These are phyloP conservation scores for Talaromyces sp. DNA, from an alignment of 2,329 filamentous ascomycete species.

Conservation along the genomic window DNA sequence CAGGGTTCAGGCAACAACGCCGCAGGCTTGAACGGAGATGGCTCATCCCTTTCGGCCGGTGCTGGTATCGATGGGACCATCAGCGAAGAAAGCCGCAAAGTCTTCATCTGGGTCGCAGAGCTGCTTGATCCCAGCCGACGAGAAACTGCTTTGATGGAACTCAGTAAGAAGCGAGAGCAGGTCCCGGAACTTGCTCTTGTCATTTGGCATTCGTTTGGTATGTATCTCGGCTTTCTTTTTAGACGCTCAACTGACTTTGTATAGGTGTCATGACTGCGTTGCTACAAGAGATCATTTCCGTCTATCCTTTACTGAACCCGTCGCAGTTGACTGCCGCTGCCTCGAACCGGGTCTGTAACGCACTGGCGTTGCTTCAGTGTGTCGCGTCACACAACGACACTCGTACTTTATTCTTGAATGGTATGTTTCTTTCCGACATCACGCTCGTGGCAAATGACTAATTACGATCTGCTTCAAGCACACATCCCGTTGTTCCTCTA, in stretches of 20 bases:
- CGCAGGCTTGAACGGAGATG: slow-evolving; percentile 49
- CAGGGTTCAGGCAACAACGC: slow-evolving; percentile 33
- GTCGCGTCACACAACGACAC: slow-evolving; percentile 98
- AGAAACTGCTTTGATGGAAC: slow-evolving; percentile 85
- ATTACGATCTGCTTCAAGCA: slow-evolving; percentile 51
- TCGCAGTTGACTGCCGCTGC: slow-evolving; percentile 97
- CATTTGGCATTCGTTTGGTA: slow-evolving; percentile 97
- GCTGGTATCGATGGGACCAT: slow-evolving; percentile 60
- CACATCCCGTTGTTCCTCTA: slow-evolving; percentile 98
- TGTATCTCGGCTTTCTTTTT: slow-evolving; percentile 26
- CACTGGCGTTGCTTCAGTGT: slow-evolving; percentile 89
- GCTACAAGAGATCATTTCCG: slow-evolving; percentile 96
- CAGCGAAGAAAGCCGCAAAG: slow-evolving; percentile 85
- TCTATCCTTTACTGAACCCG: slow-evolving; percentile 93
- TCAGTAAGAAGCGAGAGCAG: slow-evolving; percentile 98
- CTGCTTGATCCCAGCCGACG: slow-evolving; percentile 81
- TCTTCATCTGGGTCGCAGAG: slow-evolving; percentile 90
- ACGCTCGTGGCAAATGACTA: not conserved
- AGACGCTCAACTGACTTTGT: not conserved
- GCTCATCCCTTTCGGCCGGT: slow-evolving; percentile 24
- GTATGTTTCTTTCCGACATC: slow-evolving; percentile 48
- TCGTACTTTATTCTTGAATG: slow-evolving; percentile 85
- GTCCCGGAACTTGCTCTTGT: slow-evolving; percentile 94
- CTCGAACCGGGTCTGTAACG: slow-evolving; percentile 95
- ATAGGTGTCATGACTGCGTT: slow-evolving; percentile 95